phyloP scores from a whole-genome alignment of 768 basidiomycete species.

The Tricholoma hemisulphureum region DNA sequence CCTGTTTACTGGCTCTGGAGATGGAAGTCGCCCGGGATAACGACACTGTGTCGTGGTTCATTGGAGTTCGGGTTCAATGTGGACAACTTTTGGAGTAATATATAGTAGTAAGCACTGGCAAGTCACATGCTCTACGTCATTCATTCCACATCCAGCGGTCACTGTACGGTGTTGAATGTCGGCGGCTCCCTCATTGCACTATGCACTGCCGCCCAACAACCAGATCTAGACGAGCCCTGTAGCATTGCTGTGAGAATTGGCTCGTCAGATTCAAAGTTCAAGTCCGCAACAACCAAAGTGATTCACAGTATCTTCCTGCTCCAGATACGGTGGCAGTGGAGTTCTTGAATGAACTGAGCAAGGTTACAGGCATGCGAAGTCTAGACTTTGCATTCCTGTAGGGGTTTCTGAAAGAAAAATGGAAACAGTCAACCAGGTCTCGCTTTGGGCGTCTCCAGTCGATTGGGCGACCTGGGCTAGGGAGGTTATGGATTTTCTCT shows the following conservation, averaged over 20 bases:
- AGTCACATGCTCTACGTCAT: no score
- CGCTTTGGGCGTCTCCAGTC: neutral
- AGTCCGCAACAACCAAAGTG: neutral
- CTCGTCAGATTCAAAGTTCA: neutral
- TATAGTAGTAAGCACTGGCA: no score
- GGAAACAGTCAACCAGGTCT: neutral
- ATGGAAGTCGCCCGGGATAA: slow-evolving; percentile 71
- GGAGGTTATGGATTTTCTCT: slow-evolving; percentile 1
- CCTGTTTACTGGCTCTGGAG: slow-evolving; percentile 60
- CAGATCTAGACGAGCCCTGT: neutral
- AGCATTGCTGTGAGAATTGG: neutral
- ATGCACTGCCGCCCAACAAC: neutral
- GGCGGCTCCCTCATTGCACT: neutral
- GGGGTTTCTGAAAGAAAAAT: neutral
- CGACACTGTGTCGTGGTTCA: slow-evolving; percentile 42
- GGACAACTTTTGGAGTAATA: no score
- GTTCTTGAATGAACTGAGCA: slow-evolving; percentile 1
- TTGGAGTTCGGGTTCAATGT: no score
- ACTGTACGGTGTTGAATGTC: no score
- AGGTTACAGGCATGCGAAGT: neutral
- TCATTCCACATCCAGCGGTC: no score
- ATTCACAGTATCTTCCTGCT: slow-evolving; percentile 1
- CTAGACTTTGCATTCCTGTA: neutral
- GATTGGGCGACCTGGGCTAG: neutral
- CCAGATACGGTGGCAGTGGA: slow-evolving; percentile 1